Percentiles rank a stretch among this genome's conserved stretches.
phyloP scores from a whole-genome alignment of 495 filamentous ascomycete species.

The Talaromyces nanjingensis region DNA sequence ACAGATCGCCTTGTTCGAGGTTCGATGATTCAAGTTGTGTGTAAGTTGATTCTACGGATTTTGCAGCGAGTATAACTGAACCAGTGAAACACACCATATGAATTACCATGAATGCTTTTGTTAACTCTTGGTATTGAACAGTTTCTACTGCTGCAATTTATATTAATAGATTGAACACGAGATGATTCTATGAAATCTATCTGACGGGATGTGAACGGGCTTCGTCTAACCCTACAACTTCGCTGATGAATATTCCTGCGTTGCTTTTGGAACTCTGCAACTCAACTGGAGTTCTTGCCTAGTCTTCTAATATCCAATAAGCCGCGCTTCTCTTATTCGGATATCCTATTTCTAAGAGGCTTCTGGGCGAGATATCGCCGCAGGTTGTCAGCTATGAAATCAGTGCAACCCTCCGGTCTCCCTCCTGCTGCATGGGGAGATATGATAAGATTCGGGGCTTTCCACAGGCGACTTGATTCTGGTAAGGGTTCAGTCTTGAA shows the following conservation, averaged over 20 bases:
- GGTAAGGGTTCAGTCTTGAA: constrained; percentile 49
- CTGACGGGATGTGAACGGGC: background rate
- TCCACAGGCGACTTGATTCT: constrained; percentile 40
- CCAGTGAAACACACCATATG: no score
- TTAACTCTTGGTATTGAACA: no score
- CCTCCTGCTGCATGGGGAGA: constrained; percentile 66
- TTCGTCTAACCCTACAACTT: background rate
- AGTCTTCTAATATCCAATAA: background rate
- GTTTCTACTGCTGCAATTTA: background rate
- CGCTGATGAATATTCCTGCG: background rate
- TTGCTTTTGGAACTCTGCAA: background rate
- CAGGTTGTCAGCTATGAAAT: constrained; percentile 47
- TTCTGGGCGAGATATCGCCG: constrained; percentile 44
- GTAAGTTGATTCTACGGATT: no score
- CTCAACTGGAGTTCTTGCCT: background rate
- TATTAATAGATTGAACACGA: background rate
- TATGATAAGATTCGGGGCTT: constrained; percentile 47
- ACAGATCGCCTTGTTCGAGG: no score
- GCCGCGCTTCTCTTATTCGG: constrained; percentile 1
- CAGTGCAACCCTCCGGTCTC: constrained; percentile 46
- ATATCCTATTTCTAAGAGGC: constrained; percentile 45
- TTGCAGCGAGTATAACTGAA: no score
- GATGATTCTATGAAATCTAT: background rate
- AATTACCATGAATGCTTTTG: no score
- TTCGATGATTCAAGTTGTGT: no score